Conservation (phyloP, 2,329 filamentous ascomycete genomes). For the Chaetomiaceae sp. region DNA sequence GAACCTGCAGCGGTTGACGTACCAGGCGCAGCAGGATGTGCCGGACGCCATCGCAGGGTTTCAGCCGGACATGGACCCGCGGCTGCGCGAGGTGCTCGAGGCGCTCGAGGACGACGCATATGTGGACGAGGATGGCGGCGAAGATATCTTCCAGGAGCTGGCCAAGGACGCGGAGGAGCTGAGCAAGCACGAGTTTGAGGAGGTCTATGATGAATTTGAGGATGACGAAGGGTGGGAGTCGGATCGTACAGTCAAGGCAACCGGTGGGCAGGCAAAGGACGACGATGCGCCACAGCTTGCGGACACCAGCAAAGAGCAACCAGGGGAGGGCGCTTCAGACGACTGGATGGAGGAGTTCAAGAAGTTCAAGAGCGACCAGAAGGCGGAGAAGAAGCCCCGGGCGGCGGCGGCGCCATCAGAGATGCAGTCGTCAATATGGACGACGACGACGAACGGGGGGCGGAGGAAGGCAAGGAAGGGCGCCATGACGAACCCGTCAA, state of each 20-base stretch:
- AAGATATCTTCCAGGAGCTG: constrained; percentile 70
- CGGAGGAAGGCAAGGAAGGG: constrained; percentile 93
- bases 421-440: constrained; percentile 66
- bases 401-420: constrained; percentile 53
- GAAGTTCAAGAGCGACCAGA: constrained; percentile 84
- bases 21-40: constrained; percentile 88
- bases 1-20: constrained; percentile 70
- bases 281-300: constrained; percentile 48
- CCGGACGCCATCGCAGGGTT: constrained; percentile 91
- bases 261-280: constrained; percentile 47
- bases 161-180: constrained; percentile 46
- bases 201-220: constrained; percentile 49
- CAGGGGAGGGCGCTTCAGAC: constrained; percentile 62
- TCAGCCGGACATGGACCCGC: constrained; percentile 95
- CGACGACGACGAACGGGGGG: constrained; percentile 72
- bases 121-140: constrained; percentile 65
- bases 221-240: constrained; percentile 90
- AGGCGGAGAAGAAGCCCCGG: constrained; percentile 40
- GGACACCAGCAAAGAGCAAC: constrained; percentile 38
- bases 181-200: constrained; percentile 72
- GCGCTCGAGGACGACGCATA: constrained; percentile 94
- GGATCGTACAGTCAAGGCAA: constrained; percentile 82
- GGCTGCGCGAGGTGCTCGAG: constrained; percentile 84
- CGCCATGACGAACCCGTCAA: constrained; percentile 79
- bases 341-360: constrained; percentile 92